Evolutionary conservation across 768 basidiomycete species (phyloP).

Genomic region (Tulasnella calospora): DNA sequence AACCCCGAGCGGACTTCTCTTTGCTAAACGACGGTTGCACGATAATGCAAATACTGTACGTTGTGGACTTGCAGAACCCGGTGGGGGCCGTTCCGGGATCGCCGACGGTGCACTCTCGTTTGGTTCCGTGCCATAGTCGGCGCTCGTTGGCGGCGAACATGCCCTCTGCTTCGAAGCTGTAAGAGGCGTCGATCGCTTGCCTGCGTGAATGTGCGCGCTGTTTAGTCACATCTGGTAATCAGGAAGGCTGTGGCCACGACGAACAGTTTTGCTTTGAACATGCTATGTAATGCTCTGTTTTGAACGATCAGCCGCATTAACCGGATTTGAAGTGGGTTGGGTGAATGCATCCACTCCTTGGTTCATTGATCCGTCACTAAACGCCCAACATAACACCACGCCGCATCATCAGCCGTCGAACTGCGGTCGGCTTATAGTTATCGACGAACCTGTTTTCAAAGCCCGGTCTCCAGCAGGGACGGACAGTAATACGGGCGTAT

Average conservation of each 20-base stretch:
- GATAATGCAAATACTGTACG: not conserved
- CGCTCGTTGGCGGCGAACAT: not conserved
- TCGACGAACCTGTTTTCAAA: not conserved
- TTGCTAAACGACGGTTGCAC: not conserved
- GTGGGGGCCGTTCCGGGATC: not conserved
- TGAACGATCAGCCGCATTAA: not conserved
- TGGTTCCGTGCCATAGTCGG: not conserved
- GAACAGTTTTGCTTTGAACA: not conserved
- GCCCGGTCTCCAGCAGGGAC: not conserved
- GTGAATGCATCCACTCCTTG: slow-evolving; percentile 4
- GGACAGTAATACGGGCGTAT: not conserved
- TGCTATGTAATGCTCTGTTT: not conserved
- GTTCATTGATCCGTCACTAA: not conserved
- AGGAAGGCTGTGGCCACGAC: not conserved
- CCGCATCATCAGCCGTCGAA: not conserved
- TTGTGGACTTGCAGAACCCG: not conserved
- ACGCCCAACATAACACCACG: not conserved
- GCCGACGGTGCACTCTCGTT: slow-evolving; percentile 2
- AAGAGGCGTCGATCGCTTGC: slow-evolving; percentile 33
- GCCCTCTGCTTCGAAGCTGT: not conserved
- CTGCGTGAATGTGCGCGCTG: not conserved
- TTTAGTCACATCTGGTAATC: too few species aligned
- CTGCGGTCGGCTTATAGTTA: not conserved
- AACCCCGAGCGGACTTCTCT: not conserved
- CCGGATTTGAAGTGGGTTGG: not conserved